Evolutionary conservation across 768 basidiomycete species (phyloP).

Genomic region (Mrakia hoshinonis): DNA sequence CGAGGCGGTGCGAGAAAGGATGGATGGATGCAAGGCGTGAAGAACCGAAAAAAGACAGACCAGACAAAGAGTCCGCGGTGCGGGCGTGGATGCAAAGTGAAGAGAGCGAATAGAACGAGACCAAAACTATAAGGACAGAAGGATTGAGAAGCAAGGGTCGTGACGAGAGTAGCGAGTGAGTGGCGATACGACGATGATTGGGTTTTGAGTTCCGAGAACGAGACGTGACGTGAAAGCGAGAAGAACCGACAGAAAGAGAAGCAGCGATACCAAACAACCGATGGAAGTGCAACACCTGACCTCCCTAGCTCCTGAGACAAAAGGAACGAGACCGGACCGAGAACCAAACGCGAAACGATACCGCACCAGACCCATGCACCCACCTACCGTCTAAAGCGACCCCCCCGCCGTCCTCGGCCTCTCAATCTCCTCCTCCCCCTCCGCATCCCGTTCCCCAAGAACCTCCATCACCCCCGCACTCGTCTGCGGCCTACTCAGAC

Average conservation of each 20-base stretch:
- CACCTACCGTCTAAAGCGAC: no score
- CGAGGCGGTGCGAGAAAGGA: neutral
- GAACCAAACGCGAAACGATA: no score
- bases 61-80: no score
- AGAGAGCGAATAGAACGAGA: neutral
- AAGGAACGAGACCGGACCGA: no score
- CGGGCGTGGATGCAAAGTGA: neutral
- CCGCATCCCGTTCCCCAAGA: neutral
- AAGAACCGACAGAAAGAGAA: neutral
- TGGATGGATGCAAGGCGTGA: no score
- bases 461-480: neutral
- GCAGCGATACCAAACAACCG: neutral
- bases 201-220: no score
- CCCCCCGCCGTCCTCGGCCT: neutral
- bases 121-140: neutral
- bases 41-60: no score
- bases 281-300: neutral
- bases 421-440: neutral
- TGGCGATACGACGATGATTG: no score
- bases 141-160: neutral
- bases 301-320: no score
- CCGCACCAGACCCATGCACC: neutral
- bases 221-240: neutral
- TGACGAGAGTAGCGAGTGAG: no score
- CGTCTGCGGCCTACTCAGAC: neutral